Percentiles rank a stretch among this genome's conserved stretches.
Evolutionary conservation across 2,329 filamentous ascomycete genomes (phyloP).

Genomic region (Diaporthe sp.): DNA sequence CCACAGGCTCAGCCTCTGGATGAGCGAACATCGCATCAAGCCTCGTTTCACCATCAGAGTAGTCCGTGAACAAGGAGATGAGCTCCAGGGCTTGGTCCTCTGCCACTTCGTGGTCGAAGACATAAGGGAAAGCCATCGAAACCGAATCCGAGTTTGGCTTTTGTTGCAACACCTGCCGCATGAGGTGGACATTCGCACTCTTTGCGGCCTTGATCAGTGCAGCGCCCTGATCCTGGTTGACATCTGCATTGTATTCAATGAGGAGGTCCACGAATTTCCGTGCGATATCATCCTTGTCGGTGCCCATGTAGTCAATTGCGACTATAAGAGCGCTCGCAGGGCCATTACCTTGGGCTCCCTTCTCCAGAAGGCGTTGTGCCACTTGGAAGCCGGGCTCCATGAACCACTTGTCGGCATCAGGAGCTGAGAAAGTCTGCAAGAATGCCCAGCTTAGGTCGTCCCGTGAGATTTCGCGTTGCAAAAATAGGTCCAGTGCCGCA

Average conservation of each 20-base stretch:
- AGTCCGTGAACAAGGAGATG: conserved; percentile 62
- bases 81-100: conserved; percentile 63
- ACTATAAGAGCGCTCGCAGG: conserved; percentile 57
- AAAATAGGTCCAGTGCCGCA: conserved; percentile 53
- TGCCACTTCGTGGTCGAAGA: conserved; percentile 62
- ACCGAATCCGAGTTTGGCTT: conserved; percentile 62
- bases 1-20: conserved; percentile 55
- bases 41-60: conserved; percentile 56
- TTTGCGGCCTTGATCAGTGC: conserved; percentile 65
- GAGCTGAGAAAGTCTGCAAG: conserved; percentile 54
- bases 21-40: conserved; percentile 62
- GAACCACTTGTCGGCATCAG: conserved; percentile 56
- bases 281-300: conserved; percentile 52
- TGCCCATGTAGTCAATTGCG: conserved; percentile 55
- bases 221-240: conserved; percentile 63
- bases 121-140: conserved; percentile 63
- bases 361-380: conserved; percentile 58
- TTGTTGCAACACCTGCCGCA: conserved; percentile 59
- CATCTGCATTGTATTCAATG: conserved; percentile 53
- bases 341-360: conserved; percentile 58
- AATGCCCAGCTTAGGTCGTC: conserved; percentile 59
- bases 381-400: conserved; percentile 57
- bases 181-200: conserved; percentile 60
- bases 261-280: conserved; percentile 58
- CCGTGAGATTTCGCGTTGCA: conserved; percentile 52